Conservation (phyloP, 2,329 filamentous ascomycete species). For the Hymenoscyphus scutula region DNA sequence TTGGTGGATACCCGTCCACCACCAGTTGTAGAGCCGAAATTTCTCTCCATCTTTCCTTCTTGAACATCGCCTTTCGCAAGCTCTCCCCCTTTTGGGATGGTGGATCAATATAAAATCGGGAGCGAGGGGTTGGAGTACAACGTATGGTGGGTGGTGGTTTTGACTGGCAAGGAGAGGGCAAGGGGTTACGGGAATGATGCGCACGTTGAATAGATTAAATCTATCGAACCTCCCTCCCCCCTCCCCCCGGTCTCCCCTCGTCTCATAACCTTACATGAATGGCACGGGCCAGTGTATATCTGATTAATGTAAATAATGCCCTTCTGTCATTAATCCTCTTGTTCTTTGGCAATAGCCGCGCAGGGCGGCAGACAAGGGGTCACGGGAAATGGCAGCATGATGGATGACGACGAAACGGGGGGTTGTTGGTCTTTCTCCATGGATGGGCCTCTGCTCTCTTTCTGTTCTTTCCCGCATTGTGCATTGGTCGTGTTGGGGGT, state of each 20-base stretch:
- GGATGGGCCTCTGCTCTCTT: background rate
- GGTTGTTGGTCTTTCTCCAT: no score
- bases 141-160: background rate
- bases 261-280: background rate
- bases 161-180: background rate
- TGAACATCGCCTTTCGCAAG: conserved; percentile 3
- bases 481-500: background rate
- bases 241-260: no score
- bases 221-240: background rate
- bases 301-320: background rate
- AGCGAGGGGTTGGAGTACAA: background rate
- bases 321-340: background rate
- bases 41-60: background rate
- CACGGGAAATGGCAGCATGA: background rate
- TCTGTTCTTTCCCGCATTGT: background rate
- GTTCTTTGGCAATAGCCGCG: background rate
- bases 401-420: background rate
- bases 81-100: conserved; percentile 2
- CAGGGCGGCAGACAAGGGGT: background rate
- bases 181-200: background rate
- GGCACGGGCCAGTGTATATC: background rate
- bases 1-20: no score
- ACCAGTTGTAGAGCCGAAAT: background rate
- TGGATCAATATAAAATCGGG: conserved; percentile 3
- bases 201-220: conserved; percentile 12